Evolutionary conservation across 116 monocot species (phyloP).

Genomic region (Thalassia testudinum): DNA sequence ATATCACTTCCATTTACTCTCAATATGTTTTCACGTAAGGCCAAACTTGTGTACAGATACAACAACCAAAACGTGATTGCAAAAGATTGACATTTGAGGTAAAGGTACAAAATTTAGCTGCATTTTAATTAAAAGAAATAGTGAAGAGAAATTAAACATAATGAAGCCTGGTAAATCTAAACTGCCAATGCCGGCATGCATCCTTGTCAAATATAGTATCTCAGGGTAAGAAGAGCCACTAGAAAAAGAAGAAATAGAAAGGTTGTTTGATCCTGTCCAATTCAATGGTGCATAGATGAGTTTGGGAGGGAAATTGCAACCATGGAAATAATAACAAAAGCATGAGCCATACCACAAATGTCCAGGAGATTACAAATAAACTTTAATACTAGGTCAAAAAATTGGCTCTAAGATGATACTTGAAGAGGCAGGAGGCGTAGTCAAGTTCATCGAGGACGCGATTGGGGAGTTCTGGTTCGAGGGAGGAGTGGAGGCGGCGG

Average conservation of each 20-base stretch:
- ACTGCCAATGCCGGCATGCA: conserved; percentile 53
- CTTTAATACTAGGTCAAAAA: too few relatives aligned
- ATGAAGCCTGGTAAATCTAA: conserved; percentile 46
- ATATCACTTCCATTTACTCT: conserved; percentile 59
- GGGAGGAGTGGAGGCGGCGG: conserved; percentile 16
- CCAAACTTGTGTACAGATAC: conserved; percentile 58
- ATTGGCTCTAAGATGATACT: too few relatives aligned
- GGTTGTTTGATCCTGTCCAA: conserved; percentile 50
- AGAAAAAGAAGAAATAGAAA: conserved; percentile 57
- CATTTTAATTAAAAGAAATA: too few relatives aligned
- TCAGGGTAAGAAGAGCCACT: conserved; percentile 23
- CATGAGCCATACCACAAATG: too few relatives aligned
- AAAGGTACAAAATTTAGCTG: too few relatives aligned
- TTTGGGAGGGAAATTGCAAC: too few relatives aligned
- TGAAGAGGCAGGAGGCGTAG: conserved; percentile 36
- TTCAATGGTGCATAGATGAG: not conserved
- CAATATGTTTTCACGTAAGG: conserved; percentile 52
- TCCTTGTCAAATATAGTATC: conserved; percentile 35
- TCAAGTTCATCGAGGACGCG: conserved; percentile 66
- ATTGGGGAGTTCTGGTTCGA: conserved; percentile 8
- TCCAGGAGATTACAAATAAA: too few relatives aligned
- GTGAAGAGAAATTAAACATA: too few relatives aligned
- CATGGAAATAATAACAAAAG: too few relatives aligned
- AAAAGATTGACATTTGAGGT: not conserved
- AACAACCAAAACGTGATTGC: conserved; percentile 38